These are phyloP conservation scores for Lodderomyces pseudojiufengensis DNA, from an alignment of 1,139 yeast genomes.

Conservation along the genomic window DNA sequence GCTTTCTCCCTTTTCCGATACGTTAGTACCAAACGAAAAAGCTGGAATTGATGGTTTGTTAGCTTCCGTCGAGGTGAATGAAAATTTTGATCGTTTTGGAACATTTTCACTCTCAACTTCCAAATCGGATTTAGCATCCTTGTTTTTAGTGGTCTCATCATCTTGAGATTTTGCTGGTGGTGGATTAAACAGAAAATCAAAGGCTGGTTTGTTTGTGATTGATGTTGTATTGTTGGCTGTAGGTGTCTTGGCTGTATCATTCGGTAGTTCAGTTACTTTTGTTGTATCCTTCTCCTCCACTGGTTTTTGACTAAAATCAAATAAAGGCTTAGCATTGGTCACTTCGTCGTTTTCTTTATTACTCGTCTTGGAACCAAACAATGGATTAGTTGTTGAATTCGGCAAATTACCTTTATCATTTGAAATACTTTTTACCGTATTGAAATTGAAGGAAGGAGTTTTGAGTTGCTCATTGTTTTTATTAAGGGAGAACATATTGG, in stretches of 20 bases:
- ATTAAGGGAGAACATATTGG: no score
- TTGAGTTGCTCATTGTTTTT: no score
- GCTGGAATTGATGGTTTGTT: neutral
- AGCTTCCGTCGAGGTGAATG: slow-evolving; percentile 1
- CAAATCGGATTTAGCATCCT: neutral
- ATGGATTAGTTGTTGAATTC: no score
- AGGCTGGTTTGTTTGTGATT: slow-evolving; percentile 1
- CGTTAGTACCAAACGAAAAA: slow-evolving; percentile 1
- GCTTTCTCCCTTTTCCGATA: neutral
- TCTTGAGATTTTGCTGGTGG: no score
- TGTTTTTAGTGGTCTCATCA: neutral
- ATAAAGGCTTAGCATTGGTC: no score
- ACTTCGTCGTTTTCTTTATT: no score
- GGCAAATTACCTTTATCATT: no score
- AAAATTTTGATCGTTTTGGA: slow-evolving; percentile 2
- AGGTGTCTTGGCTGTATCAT: neutral
- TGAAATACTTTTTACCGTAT: no score
- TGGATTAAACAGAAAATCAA: slow-evolving; percentile 1
- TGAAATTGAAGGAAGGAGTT: no score
- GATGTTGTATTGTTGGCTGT: neutral
- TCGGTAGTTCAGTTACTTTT: neutral
- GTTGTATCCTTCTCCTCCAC: neutral
- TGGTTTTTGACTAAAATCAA: neutral
- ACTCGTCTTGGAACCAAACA: no score
- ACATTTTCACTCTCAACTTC: neutral